phyloP scores from a whole-genome alignment of 352 stramenopile genomes.

The Pythium biforme region DNA sequence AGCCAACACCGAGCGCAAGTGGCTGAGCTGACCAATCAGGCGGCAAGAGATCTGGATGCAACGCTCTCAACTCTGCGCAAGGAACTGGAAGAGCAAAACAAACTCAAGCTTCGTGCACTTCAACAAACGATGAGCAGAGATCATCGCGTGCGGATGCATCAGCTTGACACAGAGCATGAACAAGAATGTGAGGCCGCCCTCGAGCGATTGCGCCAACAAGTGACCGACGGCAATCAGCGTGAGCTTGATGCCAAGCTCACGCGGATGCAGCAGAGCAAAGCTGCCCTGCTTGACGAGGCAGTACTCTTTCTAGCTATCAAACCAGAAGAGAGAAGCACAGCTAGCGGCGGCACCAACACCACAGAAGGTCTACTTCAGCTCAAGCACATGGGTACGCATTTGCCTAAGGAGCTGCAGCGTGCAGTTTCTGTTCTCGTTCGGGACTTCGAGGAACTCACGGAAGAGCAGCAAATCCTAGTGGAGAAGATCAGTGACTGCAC shows the following conservation, averaged over 20 bases:
- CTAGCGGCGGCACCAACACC: background rate
- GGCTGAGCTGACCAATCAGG: conserved; percentile 27
- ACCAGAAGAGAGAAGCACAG: conserved; percentile 7
- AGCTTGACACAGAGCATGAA: conserved; percentile 46
- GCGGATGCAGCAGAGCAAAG: conserved; percentile 45
- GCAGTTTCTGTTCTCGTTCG: conserved; percentile 44
- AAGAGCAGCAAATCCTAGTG: conserved; percentile 55
- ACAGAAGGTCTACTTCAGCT: conserved; percentile 31
- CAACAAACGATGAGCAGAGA: conserved; percentile 48
- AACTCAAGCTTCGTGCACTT: conserved; percentile 33
- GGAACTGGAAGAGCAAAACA: conserved; percentile 36
- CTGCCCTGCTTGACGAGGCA: conserved; percentile 47
- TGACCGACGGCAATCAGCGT: conserved; percentile 30
- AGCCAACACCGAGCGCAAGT: conserved; percentile 26
- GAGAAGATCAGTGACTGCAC: conserved; percentile 60
- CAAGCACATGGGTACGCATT: conserved; percentile 40
- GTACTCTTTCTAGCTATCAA: conserved; percentile 35
- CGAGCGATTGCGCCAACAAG: conserved; percentile 30
- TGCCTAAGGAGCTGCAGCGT: conserved; percentile 46
- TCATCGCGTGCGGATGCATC: conserved; percentile 30
- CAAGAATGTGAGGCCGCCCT: conserved; percentile 39
- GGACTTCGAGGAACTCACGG: conserved; percentile 58
- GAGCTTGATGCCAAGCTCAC: conserved; percentile 46
- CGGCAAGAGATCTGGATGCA: conserved; percentile 24
- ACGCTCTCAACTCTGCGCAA: conserved; percentile 24